These are phyloP conservation scores for Rhytidiadelphus loreus DNA, from an alignment of 225 moss, liverwort and hornwort genomes.

Conservation along the genomic window DNA sequence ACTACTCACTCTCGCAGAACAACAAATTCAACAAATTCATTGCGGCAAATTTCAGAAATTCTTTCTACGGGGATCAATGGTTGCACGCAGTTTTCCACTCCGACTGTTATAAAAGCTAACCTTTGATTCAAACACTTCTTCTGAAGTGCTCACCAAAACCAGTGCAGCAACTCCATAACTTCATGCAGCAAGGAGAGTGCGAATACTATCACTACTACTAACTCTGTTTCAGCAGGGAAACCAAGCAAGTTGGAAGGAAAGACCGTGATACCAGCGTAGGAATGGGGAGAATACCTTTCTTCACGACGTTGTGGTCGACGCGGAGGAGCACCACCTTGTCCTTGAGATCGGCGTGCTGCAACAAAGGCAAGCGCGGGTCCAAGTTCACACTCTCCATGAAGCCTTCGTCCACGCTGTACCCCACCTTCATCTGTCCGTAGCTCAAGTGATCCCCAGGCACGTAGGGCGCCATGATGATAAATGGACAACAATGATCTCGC, in stretches of 20 bases:
- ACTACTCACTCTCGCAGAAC: background rate
- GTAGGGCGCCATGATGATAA: conserved; percentile 53
- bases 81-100: background rate
- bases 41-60: background rate
- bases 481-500: background rate
- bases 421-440: conserved; percentile 49
- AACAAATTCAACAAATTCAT: background rate
- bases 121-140: background rate
- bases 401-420: conserved; percentile 80
- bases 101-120: background rate
- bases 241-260: background rate
- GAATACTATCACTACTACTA: background rate
- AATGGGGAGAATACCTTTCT: conserved; percentile 39
- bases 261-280: background rate
- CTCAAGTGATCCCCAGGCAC: conserved; percentile 37
- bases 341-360: conserved; percentile 79
- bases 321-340: conserved; percentile 92
- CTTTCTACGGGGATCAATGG: background rate
- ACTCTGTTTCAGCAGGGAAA: background rate
- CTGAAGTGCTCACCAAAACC: background rate
- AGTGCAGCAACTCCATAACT: background rate
- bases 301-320: conserved; percentile 91
- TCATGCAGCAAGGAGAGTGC: background rate
- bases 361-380: conserved; percentile 65
- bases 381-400: conserved; percentile 28